Base-by-base conservation (phyloP, 495 filamentous ascomycete genomes). In the Bathelium albidoporum region DNA sequence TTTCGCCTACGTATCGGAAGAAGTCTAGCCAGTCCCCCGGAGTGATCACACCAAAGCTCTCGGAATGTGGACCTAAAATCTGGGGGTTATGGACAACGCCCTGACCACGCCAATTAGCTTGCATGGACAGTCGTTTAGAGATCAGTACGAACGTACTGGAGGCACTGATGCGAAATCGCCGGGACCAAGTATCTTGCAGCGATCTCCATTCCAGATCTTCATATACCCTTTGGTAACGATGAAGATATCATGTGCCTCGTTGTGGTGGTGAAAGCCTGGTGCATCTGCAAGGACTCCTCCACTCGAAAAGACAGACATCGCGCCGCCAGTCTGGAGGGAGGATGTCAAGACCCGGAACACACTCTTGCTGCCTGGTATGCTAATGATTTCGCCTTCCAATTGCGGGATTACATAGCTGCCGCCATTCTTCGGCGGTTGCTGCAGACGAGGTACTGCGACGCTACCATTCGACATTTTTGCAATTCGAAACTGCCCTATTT, bases 11-110 rank as follows among this genome's bases (percentile, higher is more conserved):
- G 26, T 60, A 66, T 16, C 65, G 62, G 59, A 67, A 67, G 59
- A 67, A 67, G 32, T 67, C 65, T 24, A 65, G 62, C 65, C 65
- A 67, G 62, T 62, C 65, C 10, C 65, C 62, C 9, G 65, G 65
- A 0, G 64, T 59, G 20, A 67, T 67, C 5, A 64, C 58, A 31
- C 65, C 65, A 26, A 64, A 32, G 41, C 65, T 45, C 44, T 67
- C 65, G 10, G 65, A 64, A 45, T 67, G 62, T 24, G 58, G 26
- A 4, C 62, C 65, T 1, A 64, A 34, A 32, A 65, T 61, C 22
- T 67, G 65, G 32, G 65, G 64, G 32, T 67, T 58, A 28, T 67
- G 65, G 10, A 67, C 49, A 7, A 61, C 44, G 10, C 58, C 58
- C 64, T 63, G 43, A 18, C 10, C 26, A n/a, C 31, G n/a, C 49